A percentile compares a stretch with the other conserved stretches of the same genome.
Evolutionary conservation across 306 rosid species (phyloP).

Genomic region (Corylus avellana): DNA sequence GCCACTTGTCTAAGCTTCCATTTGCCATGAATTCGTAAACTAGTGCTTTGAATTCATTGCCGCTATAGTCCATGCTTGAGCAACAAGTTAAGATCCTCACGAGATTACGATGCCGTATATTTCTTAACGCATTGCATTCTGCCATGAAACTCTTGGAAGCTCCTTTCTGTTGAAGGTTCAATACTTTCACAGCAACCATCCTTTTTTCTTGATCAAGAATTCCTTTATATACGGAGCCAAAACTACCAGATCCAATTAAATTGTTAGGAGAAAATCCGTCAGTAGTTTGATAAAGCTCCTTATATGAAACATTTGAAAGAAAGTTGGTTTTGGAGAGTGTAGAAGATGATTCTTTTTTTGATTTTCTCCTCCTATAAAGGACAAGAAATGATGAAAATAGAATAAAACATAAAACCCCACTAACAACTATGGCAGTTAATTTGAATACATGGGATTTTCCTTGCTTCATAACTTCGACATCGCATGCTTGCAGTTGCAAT

Average conservation of each 20-base stretch:
- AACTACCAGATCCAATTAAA: conserved; percentile 22
- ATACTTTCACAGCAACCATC: conserved; percentile 35
- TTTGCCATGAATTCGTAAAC: conserved; percentile 31
- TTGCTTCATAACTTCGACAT: conserved; percentile 7
- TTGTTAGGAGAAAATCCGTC: conserved; percentile 16
- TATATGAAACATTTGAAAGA: conserved; percentile 24
- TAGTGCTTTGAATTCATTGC: conserved; percentile 35
- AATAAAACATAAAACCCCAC: conserved; percentile 20
- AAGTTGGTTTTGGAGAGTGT: neutral
- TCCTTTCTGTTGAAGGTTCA: conserved; percentile 29
- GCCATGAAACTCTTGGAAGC: conserved; percentile 31
- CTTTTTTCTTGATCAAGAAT: conserved; percentile 11
- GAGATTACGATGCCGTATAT: conserved; percentile 29
- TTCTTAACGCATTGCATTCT: conserved; percentile 24
- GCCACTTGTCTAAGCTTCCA: conserved; percentile 40
- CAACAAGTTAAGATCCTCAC: conserved; percentile 33
- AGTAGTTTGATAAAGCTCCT: conserved; percentile 19
- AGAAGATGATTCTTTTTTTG: neutral
- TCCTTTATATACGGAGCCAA: conserved; percentile 32
- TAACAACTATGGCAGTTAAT: conserved; percentile 9
- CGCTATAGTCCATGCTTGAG: conserved; percentile 21
- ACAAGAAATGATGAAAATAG: neutral
- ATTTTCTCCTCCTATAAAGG: conserved; percentile 4
- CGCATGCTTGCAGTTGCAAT: conserved; percentile 5
- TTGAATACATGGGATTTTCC: conserved; percentile 14